Evolutionary conservation across 208 protist genomes (phyloP), one percentile per base, ranked within the genome.

Genomic region (Trypanosoma rangeli): DNA sequence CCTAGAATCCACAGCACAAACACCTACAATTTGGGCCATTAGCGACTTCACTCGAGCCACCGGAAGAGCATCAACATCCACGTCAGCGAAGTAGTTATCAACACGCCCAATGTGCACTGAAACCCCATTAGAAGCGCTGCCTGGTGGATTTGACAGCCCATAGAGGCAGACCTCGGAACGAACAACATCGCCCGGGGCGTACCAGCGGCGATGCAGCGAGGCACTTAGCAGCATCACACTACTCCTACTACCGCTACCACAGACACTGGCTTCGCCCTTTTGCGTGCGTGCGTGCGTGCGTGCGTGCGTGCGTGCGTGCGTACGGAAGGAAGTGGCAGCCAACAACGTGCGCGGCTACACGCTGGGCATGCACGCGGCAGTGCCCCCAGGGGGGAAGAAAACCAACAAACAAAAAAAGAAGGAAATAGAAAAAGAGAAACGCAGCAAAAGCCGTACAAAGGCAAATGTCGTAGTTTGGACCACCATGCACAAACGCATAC

Each of bases 171-270:
- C 57, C 20, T 76, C 58, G 1, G 37, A 42, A 15, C 63, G 55
- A 12, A 94, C 85, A 20, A 79, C 37, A 58, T 92, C 85, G 12
- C 85, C 88, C 7, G 82, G 76, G 22, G 73, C 24, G 76, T 94
- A 94, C 83, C 84, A 92, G 28, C 66, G n/a, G 44, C 81, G 84
- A 56, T 91, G 80, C 60, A 79, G 52, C 13, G 65, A 73, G 4
- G 70, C 72, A 49, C 42, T 74, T 35, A 82, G 22, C 4, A 67
- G 29, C 50, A 78, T 54, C 49, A 61, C n/a, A 13, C 24, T 10
- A 29, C 18, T 20, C 24, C 44, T 12, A 37, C 5, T 15, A 5
- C 24, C 16, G 15, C 5, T 20, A 33, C 24, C 22, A 54, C 5
- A 8, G 10, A 18, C 28, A 18, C 56, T 26, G 8, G 1, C 15